phyloP scores from a whole-genome alignment of 768 basidiomycete genomes.

The Boletus sensibilis region DNA sequence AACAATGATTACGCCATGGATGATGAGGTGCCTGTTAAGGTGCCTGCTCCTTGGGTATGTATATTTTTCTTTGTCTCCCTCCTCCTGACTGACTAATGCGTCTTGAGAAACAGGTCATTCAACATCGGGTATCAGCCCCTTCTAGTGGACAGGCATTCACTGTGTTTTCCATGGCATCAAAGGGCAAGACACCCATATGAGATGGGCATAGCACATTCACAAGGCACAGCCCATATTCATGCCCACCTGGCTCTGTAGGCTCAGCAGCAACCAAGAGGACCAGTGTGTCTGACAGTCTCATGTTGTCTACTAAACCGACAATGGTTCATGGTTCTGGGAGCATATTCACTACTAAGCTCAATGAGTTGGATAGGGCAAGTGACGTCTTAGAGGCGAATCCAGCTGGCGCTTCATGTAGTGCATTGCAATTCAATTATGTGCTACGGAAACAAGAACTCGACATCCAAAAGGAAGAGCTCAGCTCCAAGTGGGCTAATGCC shows the following conservation, averaged over 20 bases:
- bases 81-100: background rate
- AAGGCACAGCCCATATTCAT: background rate
- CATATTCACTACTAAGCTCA: background rate
- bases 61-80: background rate
- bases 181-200: background rate
- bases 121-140: background rate
- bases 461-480: background rate
- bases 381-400: background rate
- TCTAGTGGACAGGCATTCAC: background rate
- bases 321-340: background rate
- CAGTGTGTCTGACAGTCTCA: background rate
- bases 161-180: background rate
- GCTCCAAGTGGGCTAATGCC: background rate
- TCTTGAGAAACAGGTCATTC: background rate
- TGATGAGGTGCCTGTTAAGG: background rate
- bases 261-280: background rate
- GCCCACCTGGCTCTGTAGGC: background rate
- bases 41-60: background rate
- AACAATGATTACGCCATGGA: background rate
- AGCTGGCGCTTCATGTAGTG: background rate
- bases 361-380: slow-evolving; percentile 1
- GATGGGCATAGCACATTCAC: background rate
- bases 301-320: background rate
- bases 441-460: slow-evolving; percentile 3
- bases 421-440: background rate